Base-by-base conservation (phyloP, 176 grass and related monocot genomes). In the Eragrostis curvula region DNA sequence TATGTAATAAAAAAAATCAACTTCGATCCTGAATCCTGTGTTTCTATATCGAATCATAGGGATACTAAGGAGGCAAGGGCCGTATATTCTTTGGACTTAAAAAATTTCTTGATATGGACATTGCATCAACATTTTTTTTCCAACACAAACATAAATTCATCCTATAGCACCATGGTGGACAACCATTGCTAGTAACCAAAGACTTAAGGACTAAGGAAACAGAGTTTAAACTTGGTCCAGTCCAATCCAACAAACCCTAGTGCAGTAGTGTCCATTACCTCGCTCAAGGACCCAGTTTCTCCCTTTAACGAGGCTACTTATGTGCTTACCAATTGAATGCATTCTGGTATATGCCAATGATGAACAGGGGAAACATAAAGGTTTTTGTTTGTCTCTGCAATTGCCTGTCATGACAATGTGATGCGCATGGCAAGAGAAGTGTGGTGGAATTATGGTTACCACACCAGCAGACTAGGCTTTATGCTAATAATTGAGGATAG, bases 191-290 rank as follows among this genome's bases (percentile, higher is more conserved):
- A 67, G 71, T 80, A 70, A 51, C 43, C 66, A 61, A 70, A 92
- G 17, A 81, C 87, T 92, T 89, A 83, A 61, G 81, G 84, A 76
- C 83, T 89, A 92, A 92, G 90, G 80, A 89, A 89, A 46, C 70
- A 71, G 55, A 16, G 55, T 44, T 82, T 84, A 88, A 63, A 86
- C 42, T 83, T 39, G 62, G 63, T 70, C 83, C 90, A 86, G 69
- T 83, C 79, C 70, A 77, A 71, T 82, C 83, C 88, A 87, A 81
- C 83, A 90, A 83, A 73, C 62, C 81, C 73, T 83, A 86, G 79
- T 90, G 79, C 79, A 83, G 78, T 83, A 83, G 88, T 79, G 50
- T 46, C 79, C 67, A 77, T 86, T 90, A 86, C 68, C 17, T 55
- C 78, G 46, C 61, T 25, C 68, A 61, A 90, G 84, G 88, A 79